phyloP scores from a whole-genome alignment of 192 early-diverging fungal species.

The Mortierella alpina region DNA sequence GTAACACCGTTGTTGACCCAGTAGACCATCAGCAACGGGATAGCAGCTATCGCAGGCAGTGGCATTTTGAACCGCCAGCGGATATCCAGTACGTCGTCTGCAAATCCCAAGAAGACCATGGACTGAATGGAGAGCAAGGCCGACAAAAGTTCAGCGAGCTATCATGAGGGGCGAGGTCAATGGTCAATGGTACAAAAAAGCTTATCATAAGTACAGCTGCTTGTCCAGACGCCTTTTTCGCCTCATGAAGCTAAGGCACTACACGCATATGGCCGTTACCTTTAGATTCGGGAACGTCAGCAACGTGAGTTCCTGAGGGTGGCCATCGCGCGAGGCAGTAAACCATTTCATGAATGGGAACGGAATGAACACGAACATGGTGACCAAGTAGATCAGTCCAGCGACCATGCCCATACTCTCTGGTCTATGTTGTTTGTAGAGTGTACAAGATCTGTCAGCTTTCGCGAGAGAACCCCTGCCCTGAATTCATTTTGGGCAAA shows the following conservation, averaged over 20 bases:
- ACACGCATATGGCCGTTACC: slow-evolving; percentile 55
- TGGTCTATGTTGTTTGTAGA: slow-evolving; percentile 62
- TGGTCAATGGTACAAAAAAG: neutral
- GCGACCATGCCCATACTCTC: slow-evolving; percentile 95
- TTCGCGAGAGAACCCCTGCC: no score
- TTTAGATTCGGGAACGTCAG: slow-evolving; percentile 79
- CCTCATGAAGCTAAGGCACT: neutral
- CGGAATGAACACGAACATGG: slow-evolving; percentile 93
- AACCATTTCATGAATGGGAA: slow-evolving; percentile 93
- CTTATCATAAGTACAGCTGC: neutral
- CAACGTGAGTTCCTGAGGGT: slow-evolving; percentile 49
- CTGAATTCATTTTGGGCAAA: neutral
- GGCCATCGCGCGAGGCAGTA: slow-evolving; percentile 44
- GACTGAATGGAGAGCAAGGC: slow-evolving; percentile 91
- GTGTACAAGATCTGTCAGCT: no score
- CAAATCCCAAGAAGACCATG: slow-evolving; percentile 98
- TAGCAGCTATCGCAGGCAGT: slow-evolving; percentile 91
- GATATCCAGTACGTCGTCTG: slow-evolving; percentile 97
- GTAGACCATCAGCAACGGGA: slow-evolving; percentile 95
- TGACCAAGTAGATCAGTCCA: slow-evolving; percentile 88
- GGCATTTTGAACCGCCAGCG: slow-evolving; percentile 96
- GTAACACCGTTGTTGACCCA: slow-evolving; percentile 90
- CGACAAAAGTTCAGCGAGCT: slow-evolving; percentile 93
- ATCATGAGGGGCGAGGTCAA: slow-evolving; percentile 44
- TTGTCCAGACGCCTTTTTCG: neutral